These are phyloP conservation scores for Marchantia polymorpha DNA, from an alignment of 225 moss, liverwort and hornwort species.

Conservation along the genomic window DNA sequence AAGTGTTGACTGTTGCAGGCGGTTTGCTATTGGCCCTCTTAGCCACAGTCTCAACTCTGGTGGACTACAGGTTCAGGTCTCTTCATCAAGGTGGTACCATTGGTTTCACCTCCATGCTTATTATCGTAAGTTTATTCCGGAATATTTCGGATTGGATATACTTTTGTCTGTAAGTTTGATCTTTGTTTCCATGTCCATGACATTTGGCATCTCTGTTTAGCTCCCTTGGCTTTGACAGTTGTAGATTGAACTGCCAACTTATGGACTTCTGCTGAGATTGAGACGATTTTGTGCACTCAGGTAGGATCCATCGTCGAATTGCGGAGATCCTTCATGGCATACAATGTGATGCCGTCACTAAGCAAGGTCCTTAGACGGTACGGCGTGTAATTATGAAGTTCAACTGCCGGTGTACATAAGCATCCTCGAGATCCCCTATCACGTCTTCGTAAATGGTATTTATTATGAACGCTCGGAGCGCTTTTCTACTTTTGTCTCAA, in stretches of 20 bases:
- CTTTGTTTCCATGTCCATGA: too few relatives aligned
- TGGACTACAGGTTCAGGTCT: constrained; percentile 91
- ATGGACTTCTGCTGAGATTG: too few relatives aligned
- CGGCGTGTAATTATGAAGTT: constrained; percentile 45
- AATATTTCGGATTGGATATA: too few relatives aligned
- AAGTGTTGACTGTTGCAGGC: constrained; percentile 40
- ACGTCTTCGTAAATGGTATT: neutral
- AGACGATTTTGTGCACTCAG: constrained; percentile 24
- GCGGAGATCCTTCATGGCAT: constrained; percentile 90
- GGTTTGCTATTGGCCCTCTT: constrained; percentile 83
- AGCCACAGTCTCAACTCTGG: constrained; percentile 89
- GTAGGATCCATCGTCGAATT: constrained; percentile 98
- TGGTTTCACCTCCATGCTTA: constrained; percentile 99
- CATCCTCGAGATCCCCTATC: neutral
- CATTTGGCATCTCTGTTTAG: too few relatives aligned
- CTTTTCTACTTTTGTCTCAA: neutral
- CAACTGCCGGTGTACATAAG: constrained; percentile 1
- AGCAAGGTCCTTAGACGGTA: constrained; percentile 89
- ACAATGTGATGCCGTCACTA: constrained; percentile 98
- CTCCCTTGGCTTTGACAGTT: too few relatives aligned
- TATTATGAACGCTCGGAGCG: neutral
- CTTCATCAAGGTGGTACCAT: constrained; percentile 93
- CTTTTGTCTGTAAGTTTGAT: too few relatives aligned
- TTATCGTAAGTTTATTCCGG: constrained; percentile 57
- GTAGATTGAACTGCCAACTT: too few relatives aligned